Evolutionary conservation across 2,329 filamentous ascomycete species (phyloP).

Genomic region (Ploettnerulaceae sp.): DNA sequence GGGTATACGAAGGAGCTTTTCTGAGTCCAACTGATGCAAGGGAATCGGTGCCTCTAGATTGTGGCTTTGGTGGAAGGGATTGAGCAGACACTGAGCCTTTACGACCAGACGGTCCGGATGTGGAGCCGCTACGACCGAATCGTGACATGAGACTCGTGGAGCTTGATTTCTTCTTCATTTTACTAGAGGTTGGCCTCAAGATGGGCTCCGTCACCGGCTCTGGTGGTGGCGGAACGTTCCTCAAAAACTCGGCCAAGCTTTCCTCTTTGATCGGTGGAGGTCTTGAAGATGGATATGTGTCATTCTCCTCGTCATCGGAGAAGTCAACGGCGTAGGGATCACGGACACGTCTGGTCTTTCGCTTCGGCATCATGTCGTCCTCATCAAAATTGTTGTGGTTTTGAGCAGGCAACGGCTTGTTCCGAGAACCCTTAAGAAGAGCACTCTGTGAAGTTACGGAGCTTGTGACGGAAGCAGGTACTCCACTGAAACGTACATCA

Average conservation of each 20-base stretch:
- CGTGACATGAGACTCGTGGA: slow-evolving; percentile 58
- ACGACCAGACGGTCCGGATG: slow-evolving; percentile 35
- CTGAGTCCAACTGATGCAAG: slow-evolving; percentile 15
- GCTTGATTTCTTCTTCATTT: slow-evolving; percentile 60
- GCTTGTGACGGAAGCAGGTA: slow-evolving; percentile 33
- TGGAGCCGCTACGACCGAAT: slow-evolving; percentile 39
- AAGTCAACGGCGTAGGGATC: slow-evolving; percentile 94
- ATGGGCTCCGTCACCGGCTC: slow-evolving; percentile 36
- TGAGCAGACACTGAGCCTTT: slow-evolving; percentile 30
- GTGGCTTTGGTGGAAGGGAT: slow-evolving; percentile 36
- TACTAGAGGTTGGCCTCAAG: slow-evolving; percentile 24
- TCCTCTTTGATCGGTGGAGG: slow-evolving; percentile 45
- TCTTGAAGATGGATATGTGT: slow-evolving; percentile 10
- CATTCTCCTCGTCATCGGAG: slow-evolving; percentile 43
- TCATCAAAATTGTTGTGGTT: slow-evolving; percentile 25
- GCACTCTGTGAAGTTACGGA: slow-evolving; percentile 69
- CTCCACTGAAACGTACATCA: slow-evolving; percentile 48
- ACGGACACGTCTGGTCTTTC: slow-evolving; percentile 71
- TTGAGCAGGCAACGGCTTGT: slow-evolving; percentile 32
- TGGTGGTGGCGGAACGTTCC: slow-evolving; percentile 55
- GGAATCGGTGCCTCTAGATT: slow-evolving; percentile 26
- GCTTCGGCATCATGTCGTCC: slow-evolving; percentile 53
- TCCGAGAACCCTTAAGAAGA: slow-evolving; percentile 45
- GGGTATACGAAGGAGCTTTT: slow-evolving; percentile 29
- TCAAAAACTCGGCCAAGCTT: slow-evolving; percentile 68